Evolutionary conservation across 495 filamentous ascomycete species (phyloP).

Genomic region (Umbilicaria muhlenbergii): DNA sequence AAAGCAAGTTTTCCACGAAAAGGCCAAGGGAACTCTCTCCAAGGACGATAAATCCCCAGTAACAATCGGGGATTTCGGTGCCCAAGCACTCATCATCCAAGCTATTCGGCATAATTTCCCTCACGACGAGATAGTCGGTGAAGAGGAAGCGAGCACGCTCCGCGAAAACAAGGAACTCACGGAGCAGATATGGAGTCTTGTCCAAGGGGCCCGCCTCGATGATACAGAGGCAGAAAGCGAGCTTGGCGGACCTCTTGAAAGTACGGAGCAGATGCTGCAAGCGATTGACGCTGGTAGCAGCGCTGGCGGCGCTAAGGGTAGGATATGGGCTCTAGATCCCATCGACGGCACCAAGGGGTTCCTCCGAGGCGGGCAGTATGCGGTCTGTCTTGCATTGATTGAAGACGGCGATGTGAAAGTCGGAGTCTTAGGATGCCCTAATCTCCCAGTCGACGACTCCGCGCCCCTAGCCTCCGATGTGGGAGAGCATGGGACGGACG

Average conservation of each 20-base stretch:
- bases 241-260: slow-evolving; percentile 57
- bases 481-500: slow-evolving; percentile 50
- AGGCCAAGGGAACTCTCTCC: slow-evolving; percentile 80
- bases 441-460: slow-evolving; percentile 71
- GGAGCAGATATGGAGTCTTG: slow-evolving; percentile 68
- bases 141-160: slow-evolving; percentile 77
- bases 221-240: slow-evolving; percentile 47
- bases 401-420: slow-evolving; percentile 91
- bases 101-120: slow-evolving; percentile 85
- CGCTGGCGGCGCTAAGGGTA: slow-evolving; percentile 58
- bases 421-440: slow-evolving; percentile 87
- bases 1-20: slow-evolving; percentile 81
- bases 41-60: slow-evolving; percentile 95
- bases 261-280: slow-evolving; percentile 63
- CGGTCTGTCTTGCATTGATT: slow-evolving; percentile 81
- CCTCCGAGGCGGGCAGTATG: slow-evolving; percentile 92
- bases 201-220: slow-evolving; percentile 53
- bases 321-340: slow-evolving; percentile 94
- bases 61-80: slow-evolving; percentile 94
- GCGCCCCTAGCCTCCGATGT: slow-evolving; percentile 48
- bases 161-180: slow-evolving; percentile 49
- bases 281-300: slow-evolving; percentile 75
- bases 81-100: slow-evolving; percentile 87
- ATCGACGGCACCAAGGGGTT: slow-evolving; percentile 98
- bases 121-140: slow-evolving; percentile 76